Conservation (phyloP, 768 basidiomycete species). For the Trametes elegans region DNA sequence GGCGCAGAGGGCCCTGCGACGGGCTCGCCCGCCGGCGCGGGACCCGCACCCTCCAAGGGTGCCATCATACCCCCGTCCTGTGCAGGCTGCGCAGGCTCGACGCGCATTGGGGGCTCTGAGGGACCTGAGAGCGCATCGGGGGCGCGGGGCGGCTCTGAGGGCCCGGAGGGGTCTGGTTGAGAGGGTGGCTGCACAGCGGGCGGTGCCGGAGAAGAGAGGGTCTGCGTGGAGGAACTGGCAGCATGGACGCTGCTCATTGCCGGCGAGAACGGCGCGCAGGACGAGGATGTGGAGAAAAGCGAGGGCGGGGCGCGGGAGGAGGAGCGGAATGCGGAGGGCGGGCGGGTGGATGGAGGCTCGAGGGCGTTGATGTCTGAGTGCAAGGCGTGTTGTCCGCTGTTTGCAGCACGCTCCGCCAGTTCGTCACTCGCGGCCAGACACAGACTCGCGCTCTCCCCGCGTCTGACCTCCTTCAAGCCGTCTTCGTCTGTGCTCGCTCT, state of each 20-base stretch:
- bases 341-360: too few relatives aligned
- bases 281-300: slow-evolving; percentile 24
- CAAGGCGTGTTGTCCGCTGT: slow-evolving; percentile 31
- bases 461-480: slow-evolving; percentile 5
- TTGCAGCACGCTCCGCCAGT: slow-evolving; percentile 25
- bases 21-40: slow-evolving; percentile 1
- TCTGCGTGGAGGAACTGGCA: slow-evolving; percentile 33
- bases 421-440: slow-evolving; percentile 20
- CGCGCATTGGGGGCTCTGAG: slow-evolving; percentile 21
- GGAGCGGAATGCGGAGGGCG: slow-evolving; percentile 2
- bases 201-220: slow-evolving; percentile 31
- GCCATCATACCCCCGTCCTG: slow-evolving; percentile 3
- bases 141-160: slow-evolving; percentile 13
- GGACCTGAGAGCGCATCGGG: slow-evolving; percentile 4
- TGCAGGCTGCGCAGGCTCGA: slow-evolving; percentile 2
- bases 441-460: slow-evolving; percentile 66
- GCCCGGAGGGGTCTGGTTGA: slow-evolving; percentile 15
- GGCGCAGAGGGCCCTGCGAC: slow-evolving; percentile 4
- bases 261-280: slow-evolving; percentile 7
- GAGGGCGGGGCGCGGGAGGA: slow-evolving; percentile 10
- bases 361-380: slow-evolving; percentile 24
- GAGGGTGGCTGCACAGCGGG: slow-evolving; percentile 32
- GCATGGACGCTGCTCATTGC: slow-evolving; percentile 43
- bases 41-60: slow-evolving; percentile 1
- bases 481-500: slow-evolving; percentile 7